A percentile compares a stretch with the other conserved stretches of the same genome.
Evolutionary conservation across 1,284 basidiomycete species (phyloP).

Genomic region (Cutaneotrichosporon cutaneum): DNA sequence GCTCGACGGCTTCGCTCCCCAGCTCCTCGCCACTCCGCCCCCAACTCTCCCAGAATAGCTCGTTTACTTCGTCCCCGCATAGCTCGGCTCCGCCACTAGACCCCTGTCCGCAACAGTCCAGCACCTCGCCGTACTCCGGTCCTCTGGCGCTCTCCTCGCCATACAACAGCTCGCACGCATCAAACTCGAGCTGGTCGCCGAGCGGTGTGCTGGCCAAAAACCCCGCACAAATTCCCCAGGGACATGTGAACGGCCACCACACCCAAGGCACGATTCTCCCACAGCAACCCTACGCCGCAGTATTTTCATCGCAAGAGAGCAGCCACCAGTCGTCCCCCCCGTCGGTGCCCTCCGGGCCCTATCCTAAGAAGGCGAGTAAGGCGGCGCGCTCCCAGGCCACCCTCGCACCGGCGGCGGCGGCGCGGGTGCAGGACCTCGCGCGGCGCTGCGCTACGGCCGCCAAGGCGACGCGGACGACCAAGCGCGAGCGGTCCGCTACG

Average conservation of each 20-base stretch:
- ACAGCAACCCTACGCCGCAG: not conserved
- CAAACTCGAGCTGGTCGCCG: not conserved
- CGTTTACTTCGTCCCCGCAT: not conserved
- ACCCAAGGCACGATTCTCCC: not conserved
- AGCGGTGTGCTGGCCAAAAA: not conserved
- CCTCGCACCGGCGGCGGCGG: not conserved
- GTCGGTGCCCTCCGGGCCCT: not conserved
- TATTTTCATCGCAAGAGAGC: not conserved
- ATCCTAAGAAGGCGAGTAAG: not conserved
- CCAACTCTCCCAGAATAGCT: not conserved
- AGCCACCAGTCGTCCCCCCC: not conserved
- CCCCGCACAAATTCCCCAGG: not conserved
- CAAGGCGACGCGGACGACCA: not conserved
- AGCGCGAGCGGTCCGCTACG: not conserved
- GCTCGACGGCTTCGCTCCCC: not conserved
- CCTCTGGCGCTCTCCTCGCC: not conserved
- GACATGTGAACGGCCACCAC: not conserved
- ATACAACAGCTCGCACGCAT: no score
- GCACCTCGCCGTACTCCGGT: not conserved
- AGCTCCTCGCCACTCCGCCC: not conserved
- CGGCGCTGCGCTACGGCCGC: not conserved
- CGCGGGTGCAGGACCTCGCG: not conserved
- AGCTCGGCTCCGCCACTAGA: not conserved
- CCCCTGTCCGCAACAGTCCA: not conserved
- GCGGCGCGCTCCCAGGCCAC: not conserved